These are phyloP conservation scores for Hypericum perforatum DNA, from an alignment of 345 rosid species.

Conservation along the genomic window DNA sequence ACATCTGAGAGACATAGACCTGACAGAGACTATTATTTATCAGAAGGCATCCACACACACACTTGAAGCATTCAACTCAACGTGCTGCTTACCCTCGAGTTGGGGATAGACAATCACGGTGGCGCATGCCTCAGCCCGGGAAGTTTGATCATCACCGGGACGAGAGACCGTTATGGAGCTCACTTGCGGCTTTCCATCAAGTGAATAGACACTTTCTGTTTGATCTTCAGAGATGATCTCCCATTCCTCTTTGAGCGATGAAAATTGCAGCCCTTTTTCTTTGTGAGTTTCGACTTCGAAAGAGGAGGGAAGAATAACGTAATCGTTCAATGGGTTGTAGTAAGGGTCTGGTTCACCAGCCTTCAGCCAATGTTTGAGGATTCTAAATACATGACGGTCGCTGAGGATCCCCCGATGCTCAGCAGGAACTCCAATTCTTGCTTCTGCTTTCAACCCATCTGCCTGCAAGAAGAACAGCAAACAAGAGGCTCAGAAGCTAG, in stretches of 20 bases:
- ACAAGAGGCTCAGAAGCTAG: background rate
- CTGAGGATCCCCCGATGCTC: constrained; percentile 88
- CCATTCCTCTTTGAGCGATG: constrained; percentile 86
- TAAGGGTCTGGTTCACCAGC: constrained; percentile 74
- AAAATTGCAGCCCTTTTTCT: constrained; percentile 61
- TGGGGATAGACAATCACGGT: too few relatives aligned
- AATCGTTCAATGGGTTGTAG: constrained; percentile 86
- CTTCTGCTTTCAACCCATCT: constrained; percentile 88
- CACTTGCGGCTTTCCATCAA: constrained; percentile 17
- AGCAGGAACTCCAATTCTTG: constrained; percentile 86
- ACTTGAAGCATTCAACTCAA: too few relatives aligned
- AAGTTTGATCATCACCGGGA: constrained; percentile 21
- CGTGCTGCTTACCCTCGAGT: too few relatives aligned
- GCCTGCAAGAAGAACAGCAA: constrained; percentile 35
- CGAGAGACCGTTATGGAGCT: constrained; percentile 55
- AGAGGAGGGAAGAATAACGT: constrained; percentile 65
- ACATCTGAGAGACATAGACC: too few relatives aligned
- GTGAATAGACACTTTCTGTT: constrained; percentile 12
- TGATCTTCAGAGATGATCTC: constrained; percentile 47
- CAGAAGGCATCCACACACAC: too few relatives aligned
- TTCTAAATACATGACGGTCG: constrained; percentile 78
- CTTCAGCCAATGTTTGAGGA: constrained; percentile 79
- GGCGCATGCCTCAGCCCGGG: constrained; percentile 11
- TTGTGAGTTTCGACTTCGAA: constrained; percentile 53
- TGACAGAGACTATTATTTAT: too few relatives aligned